Conservation (phyloP, 176 grass and related monocot species). For the Aegilops umbellulata region DNA sequence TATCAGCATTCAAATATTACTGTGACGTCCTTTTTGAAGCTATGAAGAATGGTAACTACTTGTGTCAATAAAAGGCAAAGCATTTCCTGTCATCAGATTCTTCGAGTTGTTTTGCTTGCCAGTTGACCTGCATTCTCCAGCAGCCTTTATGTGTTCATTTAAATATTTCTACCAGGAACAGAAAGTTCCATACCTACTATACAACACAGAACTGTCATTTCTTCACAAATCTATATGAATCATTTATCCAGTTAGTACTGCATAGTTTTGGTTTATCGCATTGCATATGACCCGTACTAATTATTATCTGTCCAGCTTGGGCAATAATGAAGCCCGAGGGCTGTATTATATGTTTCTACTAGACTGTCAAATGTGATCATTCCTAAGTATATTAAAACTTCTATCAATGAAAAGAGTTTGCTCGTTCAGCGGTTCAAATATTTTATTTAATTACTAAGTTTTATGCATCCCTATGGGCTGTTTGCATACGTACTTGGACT, state of each 20-base stretch:
- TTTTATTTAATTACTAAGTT: neutral
- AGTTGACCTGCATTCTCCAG: neutral
- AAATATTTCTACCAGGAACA: neutral
- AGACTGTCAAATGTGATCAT: neutral
- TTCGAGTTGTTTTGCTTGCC: neutral
- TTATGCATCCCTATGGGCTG: neutral
- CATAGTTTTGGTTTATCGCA: neutral
- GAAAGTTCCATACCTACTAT: neutral
- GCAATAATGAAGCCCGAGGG: neutral
- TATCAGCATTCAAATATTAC: conserved; percentile 89
- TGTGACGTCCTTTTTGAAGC: conserved; percentile 93
- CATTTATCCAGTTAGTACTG: neutral
- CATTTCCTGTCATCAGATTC: neutral
- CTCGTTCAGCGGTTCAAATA: neutral
- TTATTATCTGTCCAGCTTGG: neutral
- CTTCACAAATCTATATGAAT: neutral
- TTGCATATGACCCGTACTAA: neutral
- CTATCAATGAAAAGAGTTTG: neutral
- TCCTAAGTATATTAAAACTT: neutral
- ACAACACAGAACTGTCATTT: neutral
- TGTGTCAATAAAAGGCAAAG: neutral
- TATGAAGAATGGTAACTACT: conserved; percentile 87
- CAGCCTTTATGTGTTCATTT: too few species aligned
- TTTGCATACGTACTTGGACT: neutral
- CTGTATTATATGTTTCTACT: neutral